Evolutionary conservation across 2,329 filamentous ascomycete genomes (phyloP).

Genomic region (Colletotrichum somersetense): DNA sequence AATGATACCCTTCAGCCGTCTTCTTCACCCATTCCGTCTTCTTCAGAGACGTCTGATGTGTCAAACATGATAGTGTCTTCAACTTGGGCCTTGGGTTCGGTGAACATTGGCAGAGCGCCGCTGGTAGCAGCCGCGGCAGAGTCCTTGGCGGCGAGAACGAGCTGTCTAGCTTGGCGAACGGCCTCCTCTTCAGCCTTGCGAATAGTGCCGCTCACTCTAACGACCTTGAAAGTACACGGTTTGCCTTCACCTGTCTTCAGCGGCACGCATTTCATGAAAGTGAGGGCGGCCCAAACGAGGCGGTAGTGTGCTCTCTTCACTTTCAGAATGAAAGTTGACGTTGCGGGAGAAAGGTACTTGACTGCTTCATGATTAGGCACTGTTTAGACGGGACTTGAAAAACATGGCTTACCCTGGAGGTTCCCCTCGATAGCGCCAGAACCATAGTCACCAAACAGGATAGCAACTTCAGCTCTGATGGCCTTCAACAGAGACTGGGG

Average conservation of each 20-base stretch:
- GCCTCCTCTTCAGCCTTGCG: slow-evolving; percentile 92
- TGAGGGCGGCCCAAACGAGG: slow-evolving; percentile 90
- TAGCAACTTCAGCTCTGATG: slow-evolving; percentile 77
- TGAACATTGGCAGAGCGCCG: slow-evolving; percentile 25
- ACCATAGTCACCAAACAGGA: slow-evolving; percentile 91
- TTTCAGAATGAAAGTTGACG: slow-evolving; percentile 91
- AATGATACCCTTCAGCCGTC: slow-evolving; percentile 63
- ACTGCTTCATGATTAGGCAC: slow-evolving; percentile 64
- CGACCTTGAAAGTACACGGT: slow-evolving; percentile 84
- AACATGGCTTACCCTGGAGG: slow-evolving; percentile 68
- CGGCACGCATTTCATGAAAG: slow-evolving; percentile 80
- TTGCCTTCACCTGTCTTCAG: slow-evolving; percentile 62
- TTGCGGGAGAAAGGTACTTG: slow-evolving; percentile 93
- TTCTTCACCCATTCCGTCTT: slow-evolving; percentile 61
- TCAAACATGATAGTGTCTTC: slow-evolving; percentile 60
- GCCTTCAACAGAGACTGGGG: slow-evolving; percentile 74
- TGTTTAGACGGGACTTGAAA: not conserved
- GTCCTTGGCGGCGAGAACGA: slow-evolving; percentile 75
- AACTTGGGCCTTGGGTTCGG: slow-evolving; percentile 75
- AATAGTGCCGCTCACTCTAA: slow-evolving; percentile 92
- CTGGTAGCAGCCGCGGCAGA: slow-evolving; percentile 19
- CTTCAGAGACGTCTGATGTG: slow-evolving; percentile 56
- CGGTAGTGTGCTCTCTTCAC: slow-evolving; percentile 86
- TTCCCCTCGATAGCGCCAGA: slow-evolving; percentile 78
- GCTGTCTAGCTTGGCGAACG: slow-evolving; percentile 78